Evolutionary conservation across 2,329 filamentous ascomycete genomes (phyloP).

Genomic region (Metarhizium rileyi): DNA sequence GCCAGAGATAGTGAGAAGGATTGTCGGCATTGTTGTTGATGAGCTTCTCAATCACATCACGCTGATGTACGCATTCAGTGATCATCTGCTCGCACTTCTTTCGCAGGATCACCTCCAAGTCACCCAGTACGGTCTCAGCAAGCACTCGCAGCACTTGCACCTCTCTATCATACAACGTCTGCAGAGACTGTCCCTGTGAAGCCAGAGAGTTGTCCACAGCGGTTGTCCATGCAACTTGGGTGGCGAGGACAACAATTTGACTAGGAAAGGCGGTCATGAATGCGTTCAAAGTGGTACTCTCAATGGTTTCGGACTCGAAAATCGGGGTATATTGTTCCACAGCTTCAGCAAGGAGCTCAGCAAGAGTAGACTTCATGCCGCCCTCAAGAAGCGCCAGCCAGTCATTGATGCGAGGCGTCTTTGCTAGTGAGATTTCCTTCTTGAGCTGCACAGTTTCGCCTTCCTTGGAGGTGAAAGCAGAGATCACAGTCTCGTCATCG

Average conservation of each 20-base stretch:
- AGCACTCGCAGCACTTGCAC: slow-evolving; percentile 78
- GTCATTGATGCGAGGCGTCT: slow-evolving; percentile 95
- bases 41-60: slow-evolving; percentile 84
- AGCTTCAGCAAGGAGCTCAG: slow-evolving; percentile 81
- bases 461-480: slow-evolving; percentile 91
- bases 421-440: slow-evolving; percentile 83
- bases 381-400: slow-evolving; percentile 91
- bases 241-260: slow-evolving; percentile 90
- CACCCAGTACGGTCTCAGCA: slow-evolving; percentile 79
- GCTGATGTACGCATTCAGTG: slow-evolving; percentile 96
- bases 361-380: slow-evolving; percentile 90
- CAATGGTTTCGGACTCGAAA: slow-evolving; percentile 61
- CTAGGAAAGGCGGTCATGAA: slow-evolving; percentile 82
- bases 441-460: slow-evolving; percentile 80
- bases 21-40: slow-evolving; percentile 64
- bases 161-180: slow-evolving; percentile 67
- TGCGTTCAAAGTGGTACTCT: slow-evolving; percentile 59
- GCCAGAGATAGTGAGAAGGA: slow-evolving; percentile 80
- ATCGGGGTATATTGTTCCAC: slow-evolving; percentile 72
- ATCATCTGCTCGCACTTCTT: slow-evolving; percentile 99
- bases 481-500: slow-evolving; percentile 81
- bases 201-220: slow-evolving; percentile 70
- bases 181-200: slow-evolving; percentile 60
- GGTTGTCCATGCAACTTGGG: slow-evolving; percentile 88
- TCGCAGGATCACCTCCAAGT: slow-evolving; percentile 75